Percentiles rank a stretch among this genome's conserved stretches.
These are phyloP conservation scores for Yamadazyma membranifaciens DNA, from an alignment of 1,139 yeast genomes.

Conservation along the genomic window DNA sequence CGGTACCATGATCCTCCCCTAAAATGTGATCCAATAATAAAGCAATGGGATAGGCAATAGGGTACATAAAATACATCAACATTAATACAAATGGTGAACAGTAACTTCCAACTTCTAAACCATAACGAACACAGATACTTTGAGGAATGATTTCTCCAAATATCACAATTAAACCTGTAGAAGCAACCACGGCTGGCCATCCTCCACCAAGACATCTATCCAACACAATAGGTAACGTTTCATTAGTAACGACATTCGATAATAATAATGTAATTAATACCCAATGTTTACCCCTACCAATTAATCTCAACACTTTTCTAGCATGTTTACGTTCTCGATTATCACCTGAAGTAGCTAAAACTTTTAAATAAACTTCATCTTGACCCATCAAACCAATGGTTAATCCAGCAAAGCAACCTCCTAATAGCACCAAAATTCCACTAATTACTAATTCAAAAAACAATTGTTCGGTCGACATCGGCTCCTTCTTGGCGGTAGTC, in stretches of 20 bases:
- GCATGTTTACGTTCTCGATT: slow-evolving; percentile 67
- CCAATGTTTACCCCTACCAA: slow-evolving; percentile 93
- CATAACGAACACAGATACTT: slow-evolving; percentile 87
- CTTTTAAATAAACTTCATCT: slow-evolving; percentile 86
- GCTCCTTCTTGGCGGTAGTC: slow-evolving; percentile 10
- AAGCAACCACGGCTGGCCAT: slow-evolving; percentile 92
- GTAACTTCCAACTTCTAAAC: slow-evolving; percentile 85
- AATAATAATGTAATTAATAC: slow-evolving; percentile 87
- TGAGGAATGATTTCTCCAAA: slow-evolving; percentile 98
- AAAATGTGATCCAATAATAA: slow-evolving; percentile 72
- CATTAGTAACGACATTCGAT: slow-evolving; percentile 91
- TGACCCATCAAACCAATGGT: slow-evolving; percentile 97
- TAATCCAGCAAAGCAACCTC: slow-evolving; percentile 95
- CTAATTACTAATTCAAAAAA: slow-evolving; percentile 61
- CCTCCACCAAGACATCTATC: slow-evolving; percentile 96
- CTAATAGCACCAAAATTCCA: slow-evolving; percentile 69
- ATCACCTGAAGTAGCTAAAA: slow-evolving; percentile 61
- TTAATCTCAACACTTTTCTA: slow-evolving; percentile 65
- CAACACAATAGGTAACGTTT: slow-evolving; percentile 88
- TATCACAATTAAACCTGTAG: slow-evolving; percentile 88
- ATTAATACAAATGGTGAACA: slow-evolving; percentile 84
- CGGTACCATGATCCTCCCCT: slow-evolving; percentile 96
- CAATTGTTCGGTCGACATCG: slow-evolving; percentile 42
- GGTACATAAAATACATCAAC: slow-evolving; percentile 88
- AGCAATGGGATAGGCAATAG: slow-evolving; percentile 91